A percentile compares a stretch with the other conserved stretches of the same genome.
Evolutionary conservation across 2,329 filamentous ascomycete genomes (phyloP).

Genomic region (Colletotrichum musicola): DNA sequence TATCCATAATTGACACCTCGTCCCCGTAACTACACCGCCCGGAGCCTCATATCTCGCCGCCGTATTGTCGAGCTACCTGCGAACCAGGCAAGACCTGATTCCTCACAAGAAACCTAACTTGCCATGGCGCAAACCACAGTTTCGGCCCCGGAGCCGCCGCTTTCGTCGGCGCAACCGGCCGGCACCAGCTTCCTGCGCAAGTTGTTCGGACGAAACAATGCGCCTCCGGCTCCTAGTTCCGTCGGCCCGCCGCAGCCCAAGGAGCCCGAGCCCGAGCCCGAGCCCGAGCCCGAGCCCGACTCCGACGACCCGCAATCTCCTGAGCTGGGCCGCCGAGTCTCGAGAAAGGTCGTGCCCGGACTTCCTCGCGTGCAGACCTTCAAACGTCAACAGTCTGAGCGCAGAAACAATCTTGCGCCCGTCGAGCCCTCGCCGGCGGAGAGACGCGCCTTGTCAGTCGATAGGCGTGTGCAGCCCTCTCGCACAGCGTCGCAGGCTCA

Average conservation of each 20-base stretch:
- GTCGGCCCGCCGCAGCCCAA: slow-evolving; percentile 31
- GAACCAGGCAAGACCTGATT: slow-evolving; percentile 12
- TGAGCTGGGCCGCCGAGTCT: slow-evolving; percentile 57
- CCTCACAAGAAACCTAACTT: neutral
- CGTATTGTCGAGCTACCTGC: slow-evolving; percentile 16
- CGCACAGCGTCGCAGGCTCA: slow-evolving; percentile 50
- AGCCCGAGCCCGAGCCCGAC: slow-evolving; percentile 34
- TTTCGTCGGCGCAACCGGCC: slow-evolving; percentile 19
- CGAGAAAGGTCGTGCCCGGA: slow-evolving; percentile 78
- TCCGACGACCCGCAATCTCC: slow-evolving; percentile 47
- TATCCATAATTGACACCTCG: slow-evolving; percentile 35
- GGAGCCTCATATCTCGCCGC: slow-evolving; percentile 34
- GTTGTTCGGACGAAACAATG: slow-evolving; percentile 39
- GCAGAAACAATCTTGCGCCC: slow-evolving; percentile 78
- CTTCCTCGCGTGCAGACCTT: slow-evolving; percentile 84
- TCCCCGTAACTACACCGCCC: slow-evolving; percentile 36
- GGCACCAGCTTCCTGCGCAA: slow-evolving; percentile 39
- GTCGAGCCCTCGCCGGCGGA: slow-evolving; percentile 73
- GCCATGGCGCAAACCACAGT: slow-evolving; percentile 37
- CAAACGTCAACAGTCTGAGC: slow-evolving; percentile 85
- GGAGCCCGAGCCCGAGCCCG: slow-evolving; percentile 19
- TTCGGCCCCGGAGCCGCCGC: slow-evolving; percentile 27
- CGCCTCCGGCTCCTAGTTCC: slow-evolving; percentile 20
- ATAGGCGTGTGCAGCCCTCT: slow-evolving; percentile 58
- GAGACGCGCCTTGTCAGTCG: slow-evolving; percentile 78